Percentiles rank a stretch among this genome's conserved stretches.
Conservation (phyloP, 495 filamentous ascomycete genomes). For the Symbiotaphrina buchneri region DNA sequence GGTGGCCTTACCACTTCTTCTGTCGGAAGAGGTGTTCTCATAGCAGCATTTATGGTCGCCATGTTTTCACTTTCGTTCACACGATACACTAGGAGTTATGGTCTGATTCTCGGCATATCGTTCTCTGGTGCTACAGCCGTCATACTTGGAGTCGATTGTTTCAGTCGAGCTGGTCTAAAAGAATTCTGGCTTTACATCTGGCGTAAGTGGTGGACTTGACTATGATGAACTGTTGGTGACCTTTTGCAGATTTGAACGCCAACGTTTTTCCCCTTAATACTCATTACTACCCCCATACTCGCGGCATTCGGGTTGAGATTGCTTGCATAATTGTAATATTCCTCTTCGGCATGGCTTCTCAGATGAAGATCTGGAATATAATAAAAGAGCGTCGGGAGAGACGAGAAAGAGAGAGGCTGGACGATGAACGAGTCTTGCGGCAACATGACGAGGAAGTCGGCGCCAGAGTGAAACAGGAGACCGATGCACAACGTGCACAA, state of each 20-base stretch:
- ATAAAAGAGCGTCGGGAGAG: conserved; percentile 47
- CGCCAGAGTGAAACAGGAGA: conserved; percentile 41
- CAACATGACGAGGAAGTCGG: conserved; percentile 49
- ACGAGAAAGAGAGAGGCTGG: conserved; percentile 28
- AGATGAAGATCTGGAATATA: conserved; percentile 75
- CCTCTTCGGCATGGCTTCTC: conserved; percentile 56
- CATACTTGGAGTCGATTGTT: conserved; percentile 78
- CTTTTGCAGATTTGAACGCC: conserved; percentile 38
- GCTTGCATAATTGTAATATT: conserved; percentile 55
- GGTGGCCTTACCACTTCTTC: conserved; percentile 47
- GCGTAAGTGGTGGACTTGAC: conserved; percentile 23
- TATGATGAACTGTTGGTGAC: conserved; percentile 5
- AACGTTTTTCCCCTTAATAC: conserved; percentile 57
- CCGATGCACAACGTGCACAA: conserved; percentile 37
- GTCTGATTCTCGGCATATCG: conserved; percentile 48
- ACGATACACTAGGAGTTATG: conserved; percentile 54
- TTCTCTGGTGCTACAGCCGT: conserved; percentile 63
- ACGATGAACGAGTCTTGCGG: conserved; percentile 35
- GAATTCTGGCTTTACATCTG: conserved; percentile 95
- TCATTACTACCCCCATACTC: conserved; percentile 64
- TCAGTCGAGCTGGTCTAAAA: conserved; percentile 68
- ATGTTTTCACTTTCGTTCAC: conserved; percentile 59
- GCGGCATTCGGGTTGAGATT: conserved; percentile 68
- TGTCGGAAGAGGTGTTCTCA: conserved; percentile 46
- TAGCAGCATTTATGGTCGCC: conserved; percentile 41